These are phyloP conservation scores for Tricholoma saponaceum DNA, from an alignment of 768 basidiomycete species.

Conservation along the genomic window DNA sequence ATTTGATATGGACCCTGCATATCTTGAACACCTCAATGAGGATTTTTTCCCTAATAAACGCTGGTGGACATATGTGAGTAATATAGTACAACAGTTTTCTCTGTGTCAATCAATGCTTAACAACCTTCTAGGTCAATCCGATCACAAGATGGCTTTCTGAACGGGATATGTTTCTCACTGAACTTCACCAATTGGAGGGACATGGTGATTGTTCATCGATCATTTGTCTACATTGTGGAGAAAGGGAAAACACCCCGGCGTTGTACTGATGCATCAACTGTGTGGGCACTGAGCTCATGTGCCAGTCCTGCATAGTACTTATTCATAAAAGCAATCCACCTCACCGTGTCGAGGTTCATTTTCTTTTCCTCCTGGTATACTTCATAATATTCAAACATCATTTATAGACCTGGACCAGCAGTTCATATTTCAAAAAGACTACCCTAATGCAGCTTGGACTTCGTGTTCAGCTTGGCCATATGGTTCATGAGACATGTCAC, in stretches of 20 bases:
- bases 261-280: conserved; percentile 1
- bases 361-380: neutral
- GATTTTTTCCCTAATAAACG: neutral
- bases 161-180: neutral
- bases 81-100: neutral
- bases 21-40: neutral
- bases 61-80: neutral
- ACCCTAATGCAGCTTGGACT: conserved; percentile 11
- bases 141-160: neutral
- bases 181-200: conserved; percentile 1
- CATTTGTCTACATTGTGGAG: neutral
- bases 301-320: neutral
- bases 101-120: neutral
- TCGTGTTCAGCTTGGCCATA: neutral
- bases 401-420: conserved; percentile 2
- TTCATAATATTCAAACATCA: neutral
- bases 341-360: neutral
- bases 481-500: neutral
- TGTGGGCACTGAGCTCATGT: neutral
- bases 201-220: neutral
- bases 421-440: neutral
- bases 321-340: neutral
- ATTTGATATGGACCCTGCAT: neutral
- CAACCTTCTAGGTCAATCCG: neutral
- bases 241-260: neutral